Percentiles rank a stretch among this genome's conserved stretches.
Conservation (phyloP, 2,329 filamentous ascomycete species). For the Cladosporium sp. region DNA sequence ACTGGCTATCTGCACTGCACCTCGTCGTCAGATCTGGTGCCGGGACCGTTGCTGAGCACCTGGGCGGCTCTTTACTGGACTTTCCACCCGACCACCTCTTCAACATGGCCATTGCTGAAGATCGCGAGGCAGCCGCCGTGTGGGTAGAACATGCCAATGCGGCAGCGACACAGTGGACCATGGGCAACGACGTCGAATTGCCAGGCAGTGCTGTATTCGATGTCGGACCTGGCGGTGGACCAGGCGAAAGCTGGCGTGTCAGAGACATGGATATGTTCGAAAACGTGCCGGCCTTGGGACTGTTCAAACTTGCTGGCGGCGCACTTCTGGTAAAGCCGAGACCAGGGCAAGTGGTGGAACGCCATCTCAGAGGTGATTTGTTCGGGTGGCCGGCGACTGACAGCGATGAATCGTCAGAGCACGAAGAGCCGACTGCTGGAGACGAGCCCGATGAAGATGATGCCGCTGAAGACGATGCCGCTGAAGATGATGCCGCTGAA, state of each 20-base stretch:
- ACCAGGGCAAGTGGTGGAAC: not conserved
- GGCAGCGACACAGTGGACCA: not conserved
- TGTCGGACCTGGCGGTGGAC: not conserved
- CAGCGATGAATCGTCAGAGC: no score
- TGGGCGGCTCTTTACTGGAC: not conserved
- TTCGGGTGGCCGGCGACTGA: not conserved
- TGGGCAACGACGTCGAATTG: not conserved
- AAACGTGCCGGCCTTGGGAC: not conserved
- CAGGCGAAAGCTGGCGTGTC: not conserved
- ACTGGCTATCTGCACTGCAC: not conserved
- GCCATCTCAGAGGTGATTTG: not conserved
- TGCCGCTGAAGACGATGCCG: no score
- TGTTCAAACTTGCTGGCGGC: not conserved
- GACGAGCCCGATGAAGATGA: no score
- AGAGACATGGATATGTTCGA: not conserved
- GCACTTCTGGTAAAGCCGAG: not conserved
- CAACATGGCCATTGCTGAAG: not conserved
- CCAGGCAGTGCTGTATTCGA: not conserved
- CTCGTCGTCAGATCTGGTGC: not conserved
- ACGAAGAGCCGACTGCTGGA: no score
- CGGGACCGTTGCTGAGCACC: not conserved
- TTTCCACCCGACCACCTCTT: not conserved
- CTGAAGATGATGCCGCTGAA: no score
- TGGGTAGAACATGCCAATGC: not conserved
- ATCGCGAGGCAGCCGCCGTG: not conserved